Percentiles rank a stretch among this genome's conserved stretches.
phyloP scores from a whole-genome alignment of 345 rosid genomes.

The Citrus maxima region DNA sequence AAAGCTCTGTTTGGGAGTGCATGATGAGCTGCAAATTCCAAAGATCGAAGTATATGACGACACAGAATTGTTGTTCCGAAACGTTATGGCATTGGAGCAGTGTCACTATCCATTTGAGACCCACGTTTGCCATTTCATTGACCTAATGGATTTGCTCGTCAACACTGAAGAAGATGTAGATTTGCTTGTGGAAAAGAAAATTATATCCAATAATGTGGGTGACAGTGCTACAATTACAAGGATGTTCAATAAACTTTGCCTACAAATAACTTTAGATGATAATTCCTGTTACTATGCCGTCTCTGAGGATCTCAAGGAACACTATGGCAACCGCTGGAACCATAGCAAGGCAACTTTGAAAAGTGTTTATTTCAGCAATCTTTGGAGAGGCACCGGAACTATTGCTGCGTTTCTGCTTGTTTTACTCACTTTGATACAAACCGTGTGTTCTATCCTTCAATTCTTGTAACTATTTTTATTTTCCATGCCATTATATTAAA shows the following conservation, averaged over 20 bases:
- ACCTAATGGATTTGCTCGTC: neutral
- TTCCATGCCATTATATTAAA: too few species aligned
- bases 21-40: neutral
- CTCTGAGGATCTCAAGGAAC: neutral
- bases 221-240: neutral
- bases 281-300: neutral
- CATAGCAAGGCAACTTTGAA: neutral
- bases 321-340: neutral
- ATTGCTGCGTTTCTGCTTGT: neutral
- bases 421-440: neutral
- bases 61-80: slow-evolving; percentile 10
- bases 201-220: neutral
- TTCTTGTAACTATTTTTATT: too few species aligned
- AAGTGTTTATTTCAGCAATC: slow-evolving; percentile 11
- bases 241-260: slow-evolving; percentile 9
- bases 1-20: too few species aligned
- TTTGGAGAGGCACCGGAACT: slow-evolving; percentile 17
- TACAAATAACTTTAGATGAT: neutral
- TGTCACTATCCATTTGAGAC: neutral
- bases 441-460: neutral
- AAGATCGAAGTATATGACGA: neutral
- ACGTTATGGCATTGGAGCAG: slow-evolving; percentile 16
- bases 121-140: neutral
- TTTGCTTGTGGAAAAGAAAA: slow-evolving; percentile 6
- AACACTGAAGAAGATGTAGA: slow-evolving; percentile 11